A percentile compares a stretch with the other conserved stretches of the same genome.
Conservation (phyloP, 352 stramenopile genomes). For the Globisporangium middletonii region DNA sequence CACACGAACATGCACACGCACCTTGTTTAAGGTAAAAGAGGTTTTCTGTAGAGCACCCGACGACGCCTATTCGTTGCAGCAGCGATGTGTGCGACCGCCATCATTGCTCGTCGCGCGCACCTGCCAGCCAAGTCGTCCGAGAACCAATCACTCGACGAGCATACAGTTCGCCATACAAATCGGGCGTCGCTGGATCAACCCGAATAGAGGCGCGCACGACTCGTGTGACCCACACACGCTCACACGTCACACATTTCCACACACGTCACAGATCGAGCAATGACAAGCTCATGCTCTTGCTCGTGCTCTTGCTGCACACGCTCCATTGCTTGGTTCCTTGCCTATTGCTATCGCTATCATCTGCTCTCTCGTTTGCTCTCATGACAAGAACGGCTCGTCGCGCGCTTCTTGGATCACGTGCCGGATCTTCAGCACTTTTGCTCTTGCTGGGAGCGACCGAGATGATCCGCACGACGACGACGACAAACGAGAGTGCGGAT, state of each 20-base stretch:
- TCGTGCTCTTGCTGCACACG: neutral
- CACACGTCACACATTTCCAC: neutral
- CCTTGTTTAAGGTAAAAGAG: conserved; percentile 90
- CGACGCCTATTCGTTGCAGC: conserved; percentile 60
- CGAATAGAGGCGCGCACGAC: conserved; percentile 7
- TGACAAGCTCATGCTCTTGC: neutral
- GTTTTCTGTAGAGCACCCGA: conserved; percentile 47
- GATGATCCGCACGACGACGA: conserved; percentile 4
- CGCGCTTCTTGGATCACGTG: conserved; percentile 60
- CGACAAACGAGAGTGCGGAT: conserved; percentile 2
- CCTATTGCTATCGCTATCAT: neutral
- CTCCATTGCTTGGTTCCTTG: neutral
- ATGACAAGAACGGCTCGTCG: conserved; percentile 47
- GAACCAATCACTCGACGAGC: conserved; percentile 73
- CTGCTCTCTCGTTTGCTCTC: neutral
- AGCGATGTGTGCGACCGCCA: conserved; percentile 4
- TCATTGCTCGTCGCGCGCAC: conserved; percentile 4
- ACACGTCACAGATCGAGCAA: conserved; percentile 13
- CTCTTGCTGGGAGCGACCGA: conserved; percentile 6
- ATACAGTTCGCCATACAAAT: conserved; percentile 49
- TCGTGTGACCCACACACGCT: neutral
- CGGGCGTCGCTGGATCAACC: conserved; percentile 15
- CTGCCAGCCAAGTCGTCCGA: conserved; percentile 29
- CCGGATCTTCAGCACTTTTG: conserved; percentile 65
- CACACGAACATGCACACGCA: conserved; percentile 23